phyloP scores from a whole-genome alignment of 208 protist species.

The Phytomonas sp. region DNA sequence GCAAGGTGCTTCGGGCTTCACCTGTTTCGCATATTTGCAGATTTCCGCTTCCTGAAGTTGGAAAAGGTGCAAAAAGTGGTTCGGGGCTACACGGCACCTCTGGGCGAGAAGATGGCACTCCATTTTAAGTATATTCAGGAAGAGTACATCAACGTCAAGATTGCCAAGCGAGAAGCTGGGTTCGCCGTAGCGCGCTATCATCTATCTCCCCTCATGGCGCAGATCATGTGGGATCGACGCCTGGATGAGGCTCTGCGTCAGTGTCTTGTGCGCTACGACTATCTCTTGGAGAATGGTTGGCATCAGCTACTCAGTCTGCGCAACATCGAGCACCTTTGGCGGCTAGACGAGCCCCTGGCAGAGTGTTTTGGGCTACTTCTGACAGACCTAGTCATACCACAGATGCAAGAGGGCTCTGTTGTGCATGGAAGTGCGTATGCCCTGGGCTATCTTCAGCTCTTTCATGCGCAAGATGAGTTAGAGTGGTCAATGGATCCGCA shows the following conservation, averaged over 20 bases:
- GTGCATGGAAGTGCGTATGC: slow-evolving; percentile 79
- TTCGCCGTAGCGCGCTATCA: slow-evolving; percentile 42
- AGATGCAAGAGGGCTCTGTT: slow-evolving; percentile 48
- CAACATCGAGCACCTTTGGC: slow-evolving; percentile 72
- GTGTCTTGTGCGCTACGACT: slow-evolving; percentile 56
- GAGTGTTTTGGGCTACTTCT: slow-evolving; percentile 63
- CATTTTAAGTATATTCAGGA: slow-evolving; percentile 59
- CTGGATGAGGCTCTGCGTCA: slow-evolving; percentile 43
- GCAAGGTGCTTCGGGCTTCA: slow-evolving; percentile 17
- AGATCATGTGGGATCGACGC: slow-evolving; percentile 66
- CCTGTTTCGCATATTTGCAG: slow-evolving; percentile 56
- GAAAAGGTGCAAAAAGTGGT: slow-evolving; percentile 63
- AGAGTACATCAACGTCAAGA: slow-evolving; percentile 53
- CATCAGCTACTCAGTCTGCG: slow-evolving; percentile 81
- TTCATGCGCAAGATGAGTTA: slow-evolving; percentile 60
- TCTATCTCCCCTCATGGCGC: slow-evolving; percentile 41
- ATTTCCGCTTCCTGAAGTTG: slow-evolving; percentile 59
- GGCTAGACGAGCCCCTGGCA: slow-evolving; percentile 58
- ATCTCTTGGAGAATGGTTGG: slow-evolving; percentile 74
- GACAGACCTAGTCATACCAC: slow-evolving; percentile 28
- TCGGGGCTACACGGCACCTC: slow-evolving; percentile 45
- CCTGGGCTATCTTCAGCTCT: slow-evolving; percentile 64
- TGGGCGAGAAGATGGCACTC: slow-evolving; percentile 51
- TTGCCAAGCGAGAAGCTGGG: slow-evolving; percentile 33
- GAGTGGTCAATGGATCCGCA: slow-evolving; percentile 62